phyloP scores from a whole-genome alignment of 192 early-diverging fungal species.

The Lobulomyces angularis region DNA sequence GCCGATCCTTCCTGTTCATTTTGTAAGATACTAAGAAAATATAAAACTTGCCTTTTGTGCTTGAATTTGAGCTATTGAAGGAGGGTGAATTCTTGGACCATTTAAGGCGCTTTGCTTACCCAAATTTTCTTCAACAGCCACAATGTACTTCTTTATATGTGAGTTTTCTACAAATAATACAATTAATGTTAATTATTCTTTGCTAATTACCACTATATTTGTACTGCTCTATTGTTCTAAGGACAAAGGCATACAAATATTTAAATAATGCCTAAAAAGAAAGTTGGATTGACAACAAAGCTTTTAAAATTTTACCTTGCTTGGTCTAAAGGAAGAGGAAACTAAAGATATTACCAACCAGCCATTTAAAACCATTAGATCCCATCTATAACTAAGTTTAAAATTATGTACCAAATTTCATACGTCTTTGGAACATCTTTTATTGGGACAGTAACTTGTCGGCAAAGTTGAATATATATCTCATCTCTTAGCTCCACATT shows the following conservation, averaged over 20 bases:
- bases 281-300: too few relatives aligned
- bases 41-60: conserved; percentile 12
- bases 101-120: too few relatives aligned
- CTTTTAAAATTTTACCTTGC: too few relatives aligned
- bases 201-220: conserved; percentile 2
- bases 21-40: conserved; percentile 3
- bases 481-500: conserved; percentile 29
- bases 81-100: conserved; percentile 23
- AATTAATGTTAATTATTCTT: conserved; percentile 1
- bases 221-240: conserved; percentile 9
- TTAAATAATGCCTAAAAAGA: conserved; percentile 20
- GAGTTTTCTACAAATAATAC: too few relatives aligned
- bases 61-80: conserved; percentile 22
- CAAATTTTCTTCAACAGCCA: too few relatives aligned
- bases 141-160: too few relatives aligned
- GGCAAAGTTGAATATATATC: conserved; percentile 33
- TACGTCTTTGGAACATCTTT: conserved; percentile 14
- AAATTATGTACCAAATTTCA: background rate
- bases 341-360: conserved; percentile 28
- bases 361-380: conserved; percentile 16
- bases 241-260: conserved; percentile 27
- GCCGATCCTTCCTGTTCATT: conserved; percentile 9
- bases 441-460: conserved; percentile 26
- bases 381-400: conserved; percentile 15
- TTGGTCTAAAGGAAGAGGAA: conserved; percentile 25